A percentile compares a stretch with the other conserved stretches of the same genome.
Conservation (phyloP, 2,329 filamentous ascomycete species). For the Tolypocladium ovalisporum region DNA sequence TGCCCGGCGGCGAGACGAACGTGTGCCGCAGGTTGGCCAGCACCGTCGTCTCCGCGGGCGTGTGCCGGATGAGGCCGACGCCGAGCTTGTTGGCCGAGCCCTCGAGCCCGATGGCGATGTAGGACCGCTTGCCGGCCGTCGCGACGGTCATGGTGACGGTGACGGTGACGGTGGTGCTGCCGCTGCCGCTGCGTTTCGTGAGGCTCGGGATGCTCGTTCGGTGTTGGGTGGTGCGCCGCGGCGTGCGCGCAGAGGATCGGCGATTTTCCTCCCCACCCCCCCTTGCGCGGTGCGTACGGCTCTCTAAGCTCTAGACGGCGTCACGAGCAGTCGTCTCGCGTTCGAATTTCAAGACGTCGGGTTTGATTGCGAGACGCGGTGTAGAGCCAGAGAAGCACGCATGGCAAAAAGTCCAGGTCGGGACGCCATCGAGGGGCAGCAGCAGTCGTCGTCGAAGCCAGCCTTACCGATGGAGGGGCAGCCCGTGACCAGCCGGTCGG, state of each 20-base stretch:
- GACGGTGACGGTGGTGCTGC: background rate
- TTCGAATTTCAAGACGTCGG: no score
- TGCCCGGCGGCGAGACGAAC: conserved; percentile 81
- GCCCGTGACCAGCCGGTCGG: background rate
- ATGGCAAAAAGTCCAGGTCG: background rate
- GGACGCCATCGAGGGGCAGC: background rate
- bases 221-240: background rate
- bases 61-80: conserved; percentile 81
- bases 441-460: background rate
- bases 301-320: background rate
- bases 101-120: conserved; percentile 56
- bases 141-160: conserved; percentile 12
- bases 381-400: background rate
- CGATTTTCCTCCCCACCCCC: background rate
- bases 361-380: no score
- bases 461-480: background rate
- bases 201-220: no score
- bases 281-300: background rate
- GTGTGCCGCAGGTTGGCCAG: conserved; percentile 94
- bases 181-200: background rate
- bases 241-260: background rate
- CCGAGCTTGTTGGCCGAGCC: conserved; percentile 97
- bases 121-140: conserved; percentile 21
- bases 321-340: no score
- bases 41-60: conserved; percentile 46